These are phyloP conservation scores for Hypoxylon trugodes DNA, from an alignment of 495 filamentous ascomycete genomes.

Conservation along the genomic window DNA sequence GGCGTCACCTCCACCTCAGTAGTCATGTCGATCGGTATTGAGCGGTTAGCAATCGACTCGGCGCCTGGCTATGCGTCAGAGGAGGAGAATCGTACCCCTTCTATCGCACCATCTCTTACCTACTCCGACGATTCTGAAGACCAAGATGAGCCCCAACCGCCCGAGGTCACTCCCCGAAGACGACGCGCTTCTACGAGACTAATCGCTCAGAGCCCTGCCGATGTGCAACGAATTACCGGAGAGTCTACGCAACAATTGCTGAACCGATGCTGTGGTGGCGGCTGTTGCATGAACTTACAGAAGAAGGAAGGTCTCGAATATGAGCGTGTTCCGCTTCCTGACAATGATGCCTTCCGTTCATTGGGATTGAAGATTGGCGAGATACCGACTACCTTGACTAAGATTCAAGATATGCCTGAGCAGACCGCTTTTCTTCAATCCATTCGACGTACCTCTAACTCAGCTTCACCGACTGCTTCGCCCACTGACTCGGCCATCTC, in stretches of 20 bases:
- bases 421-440: constrained; percentile 74
- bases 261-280: constrained; percentile 88
- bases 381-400: constrained; percentile 75
- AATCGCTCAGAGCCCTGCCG: constrained; percentile 76
- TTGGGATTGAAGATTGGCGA: constrained; percentile 78
- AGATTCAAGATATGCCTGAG: constrained; percentile 72
- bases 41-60: constrained; percentile 31
- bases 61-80: constrained; percentile 48
- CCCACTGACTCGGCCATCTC: constrained; percentile 47
- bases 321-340: constrained; percentile 70
- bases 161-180: constrained; percentile 49
- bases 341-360: constrained; percentile 84
- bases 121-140: constrained; percentile 59
- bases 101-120: constrained; percentile 58
- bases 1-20: constrained; percentile 12
- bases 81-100: constrained; percentile 46
- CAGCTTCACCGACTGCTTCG: constrained; percentile 48
- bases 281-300: constrained; percentile 80
- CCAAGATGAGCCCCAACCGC: constrained; percentile 45
- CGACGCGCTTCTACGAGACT: constrained; percentile 83
- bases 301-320: constrained; percentile 62
- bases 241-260: constrained; percentile 67
- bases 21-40: constrained; percentile 29
- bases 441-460: constrained; percentile 43
- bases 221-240: constrained; percentile 75